phyloP scores from a whole-genome alignment of 192 early-diverging fungal species.

The Coemansia sp. region DNA sequence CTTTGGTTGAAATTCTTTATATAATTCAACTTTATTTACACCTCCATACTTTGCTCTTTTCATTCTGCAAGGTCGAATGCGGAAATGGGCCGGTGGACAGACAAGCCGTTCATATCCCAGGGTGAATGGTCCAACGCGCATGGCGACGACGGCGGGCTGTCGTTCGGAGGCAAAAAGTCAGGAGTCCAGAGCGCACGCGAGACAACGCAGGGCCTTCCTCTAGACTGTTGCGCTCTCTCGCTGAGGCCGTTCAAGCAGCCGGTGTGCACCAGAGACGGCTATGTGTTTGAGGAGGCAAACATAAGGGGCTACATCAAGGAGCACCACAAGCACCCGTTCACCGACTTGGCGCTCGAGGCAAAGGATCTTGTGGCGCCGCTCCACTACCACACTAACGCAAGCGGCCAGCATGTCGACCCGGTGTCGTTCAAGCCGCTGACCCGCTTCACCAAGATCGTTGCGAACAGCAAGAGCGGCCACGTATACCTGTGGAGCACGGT shows the following conservation, averaged over 20 bases:
- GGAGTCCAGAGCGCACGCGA: conserved; percentile 55
- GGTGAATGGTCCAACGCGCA: conserved; percentile 69
- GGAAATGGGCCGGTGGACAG: conserved; percentile 52
- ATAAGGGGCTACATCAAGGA: conserved; percentile 82
- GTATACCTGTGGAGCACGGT: conserved; percentile 86
- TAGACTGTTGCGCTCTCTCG: conserved; percentile 88
- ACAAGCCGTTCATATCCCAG: conserved; percentile 89
- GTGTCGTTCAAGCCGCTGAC: conserved; percentile 87
- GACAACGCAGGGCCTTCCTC: conserved; percentile 70
- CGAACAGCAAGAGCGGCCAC: conserved; percentile 80
- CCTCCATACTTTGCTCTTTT: no score
- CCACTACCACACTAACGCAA: conserved; percentile 78
- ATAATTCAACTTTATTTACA: no score
- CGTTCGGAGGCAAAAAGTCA: conserved; percentile 64
- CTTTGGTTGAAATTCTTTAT: no score
- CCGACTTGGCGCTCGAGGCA: conserved; percentile 63
- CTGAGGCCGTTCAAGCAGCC: conserved; percentile 84
- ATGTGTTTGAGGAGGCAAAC: conserved; percentile 82
- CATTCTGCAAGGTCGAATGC: no score
- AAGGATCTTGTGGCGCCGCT: conserved; percentile 66
- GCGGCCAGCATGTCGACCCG: conserved; percentile 83
- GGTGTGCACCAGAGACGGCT: conserved; percentile 82
- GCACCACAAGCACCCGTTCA: conserved; percentile 82
- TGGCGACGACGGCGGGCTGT: conserved; percentile 60
- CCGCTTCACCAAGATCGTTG: conserved; percentile 82